Evolutionary conservation across 1,139 yeast species (phyloP), one percentile per base, ranked within the genome.

Genomic region (Yamadazyma atlantica): DNA sequence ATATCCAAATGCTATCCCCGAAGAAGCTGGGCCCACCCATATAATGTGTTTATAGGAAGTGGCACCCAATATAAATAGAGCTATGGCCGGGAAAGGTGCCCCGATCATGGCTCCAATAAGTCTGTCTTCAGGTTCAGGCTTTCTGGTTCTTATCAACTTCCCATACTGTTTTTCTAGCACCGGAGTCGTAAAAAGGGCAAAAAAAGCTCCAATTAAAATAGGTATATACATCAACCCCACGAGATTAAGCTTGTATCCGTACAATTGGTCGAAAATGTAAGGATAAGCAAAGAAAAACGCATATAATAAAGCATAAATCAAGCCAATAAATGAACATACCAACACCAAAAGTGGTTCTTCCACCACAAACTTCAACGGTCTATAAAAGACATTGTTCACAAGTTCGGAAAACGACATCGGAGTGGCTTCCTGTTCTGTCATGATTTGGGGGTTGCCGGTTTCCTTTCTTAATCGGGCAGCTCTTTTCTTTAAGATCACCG

Each of bases 1-100:
- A 54, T 78, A 87, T 25, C 96, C 96, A 58, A 87, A 87, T 0
- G 94, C 87, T 35, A 88, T 61, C 45, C 96, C 96, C 2, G 95
- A 75, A 18, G 95, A 85, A 6, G 96, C 94, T 12, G 96, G 96
- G 18, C 95, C 96, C 29, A 89, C 96, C 95, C 96, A 88, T 43
- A 87, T 82, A 46, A 88, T 75, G 49, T 80, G 82, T 48, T 84
- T 77, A 52, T 75, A 80, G 0, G 95, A 80, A 4, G 96, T 88
- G 14, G 96, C 95, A 57, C 96, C 97, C 38, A 88, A 69, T 50
- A 88, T 86, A 69, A 89, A 88, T 41, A 88, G 67, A 0, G 96
- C 85, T 57, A 85, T 81, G 22, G 95, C 90, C 17, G 95, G 89
- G 69, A 87, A 85, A 23, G 95, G 95, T 24, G 94, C 76, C 38